phyloP scores from a whole-genome alignment of 495 filamentous ascomycete species.

The Aspergillus asperescens region DNA sequence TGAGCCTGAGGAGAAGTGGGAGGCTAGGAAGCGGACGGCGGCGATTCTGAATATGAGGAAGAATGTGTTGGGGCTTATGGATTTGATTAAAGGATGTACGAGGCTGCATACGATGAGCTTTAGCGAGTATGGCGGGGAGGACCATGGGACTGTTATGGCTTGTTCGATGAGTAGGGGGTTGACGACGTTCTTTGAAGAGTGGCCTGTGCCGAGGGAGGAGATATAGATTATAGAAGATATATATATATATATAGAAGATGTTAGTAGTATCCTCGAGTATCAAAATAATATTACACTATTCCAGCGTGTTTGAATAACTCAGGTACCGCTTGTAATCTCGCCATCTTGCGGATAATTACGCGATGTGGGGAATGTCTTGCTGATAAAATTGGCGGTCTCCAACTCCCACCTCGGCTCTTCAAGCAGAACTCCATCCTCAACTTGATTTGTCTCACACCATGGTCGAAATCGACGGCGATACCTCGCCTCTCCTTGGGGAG shows the following conservation, averaged over 20 bases:
- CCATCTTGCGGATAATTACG: constrained; percentile 1
- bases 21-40: constrained; percentile 39
- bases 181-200: constrained; percentile 22
- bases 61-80: constrained; percentile 28
- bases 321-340: background rate
- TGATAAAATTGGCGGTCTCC: background rate
- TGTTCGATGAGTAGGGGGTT: constrained; percentile 22
- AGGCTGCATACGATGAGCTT: constrained; percentile 33
- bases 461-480: background rate
- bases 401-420: background rate
- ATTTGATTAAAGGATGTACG: constrained; percentile 5
- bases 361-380: constrained; percentile 4
- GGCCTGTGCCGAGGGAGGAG: constrained; percentile 13
- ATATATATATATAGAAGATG: too few relatives aligned
- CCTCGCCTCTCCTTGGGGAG: constrained; percentile 2
- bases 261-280: background rate
- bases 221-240: background rate
- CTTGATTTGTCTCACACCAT: background rate
- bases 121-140: constrained; percentile 30
- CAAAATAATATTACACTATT: background rate
- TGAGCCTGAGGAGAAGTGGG: constrained; percentile 30
- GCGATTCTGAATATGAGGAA: constrained; percentile 39
- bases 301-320: background rate
- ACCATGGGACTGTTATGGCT: constrained; percentile 24
- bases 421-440: background rate